Conservation (phyloP, 1,284 basidiomycete species). For the Anthracocystis setariae region DNA sequence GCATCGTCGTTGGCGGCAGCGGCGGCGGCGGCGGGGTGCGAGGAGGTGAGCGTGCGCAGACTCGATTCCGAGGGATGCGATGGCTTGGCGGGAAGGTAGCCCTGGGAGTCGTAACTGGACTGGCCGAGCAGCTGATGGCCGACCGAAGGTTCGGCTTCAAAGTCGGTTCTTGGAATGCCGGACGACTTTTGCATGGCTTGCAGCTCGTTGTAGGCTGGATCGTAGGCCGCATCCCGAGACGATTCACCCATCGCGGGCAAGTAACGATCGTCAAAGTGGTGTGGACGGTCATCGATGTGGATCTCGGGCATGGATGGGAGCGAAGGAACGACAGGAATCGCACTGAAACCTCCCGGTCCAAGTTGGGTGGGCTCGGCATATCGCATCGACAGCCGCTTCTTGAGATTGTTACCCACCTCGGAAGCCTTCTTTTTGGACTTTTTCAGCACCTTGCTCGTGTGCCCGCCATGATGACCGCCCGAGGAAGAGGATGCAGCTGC, state of each 20-base stretch:
- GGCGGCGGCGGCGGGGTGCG: conserved; percentile 44
- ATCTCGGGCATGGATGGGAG: conserved; percentile 44
- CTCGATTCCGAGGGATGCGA: conserved; percentile 57
- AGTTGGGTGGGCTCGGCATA: conserved; percentile 62
- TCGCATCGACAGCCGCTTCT: conserved; percentile 65
- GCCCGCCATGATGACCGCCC: neutral
- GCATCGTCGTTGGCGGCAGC: conserved; percentile 58
- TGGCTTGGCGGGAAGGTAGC: conserved; percentile 55
- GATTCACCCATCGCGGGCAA: conserved; percentile 37
- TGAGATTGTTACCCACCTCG: conserved; percentile 63
- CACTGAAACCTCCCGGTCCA: conserved; percentile 54
- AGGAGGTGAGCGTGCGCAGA: conserved; percentile 44
- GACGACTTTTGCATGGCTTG: conserved; percentile 28
- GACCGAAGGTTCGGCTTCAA: conserved; percentile 48
- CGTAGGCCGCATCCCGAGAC: conserved; percentile 32
- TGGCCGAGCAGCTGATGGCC: conserved; percentile 54
- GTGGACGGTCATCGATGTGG: conserved; percentile 26
- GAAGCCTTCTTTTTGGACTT: conserved; percentile 52
- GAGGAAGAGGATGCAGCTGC: conserved; percentile 3
- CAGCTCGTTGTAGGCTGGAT: conserved; percentile 31
- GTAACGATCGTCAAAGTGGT: conserved; percentile 8
- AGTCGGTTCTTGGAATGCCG: conserved; percentile 21
- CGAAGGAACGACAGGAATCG: conserved; percentile 38
- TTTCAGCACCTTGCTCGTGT: conserved; percentile 27
- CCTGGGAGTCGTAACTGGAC: conserved; percentile 62